Conservation (phyloP, 495 filamentous ascomycete species). For the Daldinia bambusicola region DNA sequence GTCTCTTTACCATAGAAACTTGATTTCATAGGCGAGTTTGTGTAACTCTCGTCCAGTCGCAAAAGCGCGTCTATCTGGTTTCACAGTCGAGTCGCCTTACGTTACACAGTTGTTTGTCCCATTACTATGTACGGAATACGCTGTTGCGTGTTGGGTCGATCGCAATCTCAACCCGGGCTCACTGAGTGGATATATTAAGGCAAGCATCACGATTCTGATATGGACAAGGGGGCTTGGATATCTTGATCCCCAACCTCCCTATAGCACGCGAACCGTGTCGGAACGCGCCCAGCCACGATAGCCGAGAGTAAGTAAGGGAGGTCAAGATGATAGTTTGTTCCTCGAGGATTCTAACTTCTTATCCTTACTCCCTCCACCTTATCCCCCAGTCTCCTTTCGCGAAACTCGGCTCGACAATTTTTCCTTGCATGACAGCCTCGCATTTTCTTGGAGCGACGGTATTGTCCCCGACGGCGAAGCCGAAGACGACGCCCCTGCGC, state of each 20-base stretch:
- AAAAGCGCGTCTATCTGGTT: conserved; percentile 10
- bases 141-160: conserved; percentile 25
- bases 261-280: conserved; percentile 7
- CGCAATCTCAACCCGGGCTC: conserved; percentile 24
- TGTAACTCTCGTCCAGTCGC: not conserved
- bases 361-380: conserved; percentile 51
- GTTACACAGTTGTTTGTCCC: conserved; percentile 1
- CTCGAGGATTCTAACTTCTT: not conserved
- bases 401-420: conserved; percentile 56
- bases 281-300: not conserved
- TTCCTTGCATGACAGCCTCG: conserved; percentile 52
- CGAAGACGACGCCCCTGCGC: conserved; percentile 59
- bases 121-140: no score
- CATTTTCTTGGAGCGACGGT: conserved; percentile 24
- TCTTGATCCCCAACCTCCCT: not conserved
- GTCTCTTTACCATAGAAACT: not conserved
- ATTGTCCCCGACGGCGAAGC: conserved; percentile 46
- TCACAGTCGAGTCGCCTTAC: not conserved
- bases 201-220: conserved; percentile 5
- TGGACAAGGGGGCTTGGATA: not conserved
- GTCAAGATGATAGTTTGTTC: not conserved
- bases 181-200: conserved; percentile 12
- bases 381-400: conserved; percentile 62
- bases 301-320: not conserved
- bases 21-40: not conserved